Evolutionary conservation across 805 yeast genomes (phyloP), one percentile per base, ranked within the genome.

Genomic region (Metschnikowia noctiluminum): DNA sequence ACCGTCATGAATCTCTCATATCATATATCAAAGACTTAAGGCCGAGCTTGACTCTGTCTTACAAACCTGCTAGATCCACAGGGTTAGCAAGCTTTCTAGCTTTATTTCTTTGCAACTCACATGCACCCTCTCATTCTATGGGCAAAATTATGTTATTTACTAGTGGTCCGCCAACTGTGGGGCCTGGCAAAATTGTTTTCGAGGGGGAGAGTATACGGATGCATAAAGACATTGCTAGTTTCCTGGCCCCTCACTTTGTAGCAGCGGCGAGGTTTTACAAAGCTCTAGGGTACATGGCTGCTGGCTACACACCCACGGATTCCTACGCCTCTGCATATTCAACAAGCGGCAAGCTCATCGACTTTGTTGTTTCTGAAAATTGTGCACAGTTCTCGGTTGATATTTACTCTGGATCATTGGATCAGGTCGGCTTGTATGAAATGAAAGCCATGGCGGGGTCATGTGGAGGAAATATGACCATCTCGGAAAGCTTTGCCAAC

Each of bases 361-460:
- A 63, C 31, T 61, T 53, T 45, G 48, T 56, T 27, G 49, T 49
- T 13, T 39, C 42, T 13, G 50, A 48, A 9, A 51, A 46, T 12
- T 10, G 47, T n/a, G 62, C 71, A 2, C 51, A 52, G 31, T 68
- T 69, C 66, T 44, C 63, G 1, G 50, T 64, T 28, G 66, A 71
- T 45, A 43, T 74, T 6, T 72, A 64, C 50, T 51, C 66, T 1
- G 76, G 71, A 1, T 67, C 74, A 1, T 55, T 65, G 14, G 77
- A 74, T 46, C 78, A 74, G 52, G 68, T 64, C 1, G 79, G 79
- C 1, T 42, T 71, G 10, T 71, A 69, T 50, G 79, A 74, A 49
- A 71, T 73, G 77, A 68, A 63, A 45, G 43, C 62, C 1, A 52
- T 74, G 47, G 59, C 63, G 4, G 58, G 52, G 47, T 58, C 55